Evolutionary conservation across 768 basidiomycete genomes (phyloP).

Genomic region (Kwoniella mangroviensis): DNA sequence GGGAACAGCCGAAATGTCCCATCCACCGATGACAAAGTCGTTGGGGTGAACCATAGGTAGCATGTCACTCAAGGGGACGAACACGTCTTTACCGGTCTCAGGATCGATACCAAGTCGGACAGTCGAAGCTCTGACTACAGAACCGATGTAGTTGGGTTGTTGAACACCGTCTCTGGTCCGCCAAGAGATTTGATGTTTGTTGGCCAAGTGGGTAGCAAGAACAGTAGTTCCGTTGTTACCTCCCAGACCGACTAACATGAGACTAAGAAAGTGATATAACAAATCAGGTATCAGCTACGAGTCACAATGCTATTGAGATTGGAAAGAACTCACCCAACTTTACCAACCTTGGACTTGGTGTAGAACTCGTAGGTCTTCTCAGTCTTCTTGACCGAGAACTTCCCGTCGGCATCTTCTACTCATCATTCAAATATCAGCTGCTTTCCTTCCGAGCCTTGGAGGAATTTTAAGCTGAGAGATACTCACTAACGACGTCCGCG

Average conservation of each 20-base stretch:
- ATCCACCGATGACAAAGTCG: conserved; percentile 94
- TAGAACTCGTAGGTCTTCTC: conserved; percentile 85
- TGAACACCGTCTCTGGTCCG: conserved; percentile 88
- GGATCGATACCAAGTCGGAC: conserved; percentile 85
- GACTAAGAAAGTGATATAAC: conserved; percentile 60
- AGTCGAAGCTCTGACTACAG: conserved; percentile 92
- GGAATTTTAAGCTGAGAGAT: conserved; percentile 37
- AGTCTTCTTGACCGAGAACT: conserved; percentile 78
- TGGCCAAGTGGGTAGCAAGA: conserved; percentile 91
- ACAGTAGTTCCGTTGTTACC: conserved; percentile 98
- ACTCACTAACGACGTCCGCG: conserved; percentile 67
- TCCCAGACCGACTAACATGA: conserved; percentile 96
- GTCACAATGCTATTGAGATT: too few relatives aligned
- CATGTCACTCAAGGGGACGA: conserved; percentile 88
- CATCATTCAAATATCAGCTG: conserved; percentile 4
- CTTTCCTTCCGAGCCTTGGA: neutral
- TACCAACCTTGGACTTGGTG: conserved; percentile 80
- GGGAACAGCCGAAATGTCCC: conserved; percentile 87
- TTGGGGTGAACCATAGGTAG: conserved; percentile 98
- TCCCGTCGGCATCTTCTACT: conserved; percentile 68
- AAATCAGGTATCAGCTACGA: neutral
- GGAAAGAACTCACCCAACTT: conserved; percentile 75
- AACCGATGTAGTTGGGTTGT: conserved; percentile 97
- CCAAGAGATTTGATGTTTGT: conserved; percentile 93
- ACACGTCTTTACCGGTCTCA: conserved; percentile 79